A percentile compares a stretch with the other conserved stretches of the same genome.
These are phyloP conservation scores for Triadica sebifera DNA, from an alignment of 345 rosid species.

Conservation along the genomic window DNA sequence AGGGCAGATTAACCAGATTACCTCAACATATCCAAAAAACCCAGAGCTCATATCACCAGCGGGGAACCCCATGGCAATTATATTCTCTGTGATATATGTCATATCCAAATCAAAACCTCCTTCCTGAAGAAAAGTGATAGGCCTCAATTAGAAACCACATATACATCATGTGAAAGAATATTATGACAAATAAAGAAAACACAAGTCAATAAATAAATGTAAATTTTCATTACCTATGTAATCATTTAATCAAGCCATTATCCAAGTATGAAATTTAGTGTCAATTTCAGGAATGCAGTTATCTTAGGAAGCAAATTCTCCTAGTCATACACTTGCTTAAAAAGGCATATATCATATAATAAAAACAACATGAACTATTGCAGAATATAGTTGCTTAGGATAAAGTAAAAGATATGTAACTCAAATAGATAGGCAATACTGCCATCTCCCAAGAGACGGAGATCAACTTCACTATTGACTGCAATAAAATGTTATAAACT, in stretches of 20 bases:
- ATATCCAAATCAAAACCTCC: constrained; percentile 88
- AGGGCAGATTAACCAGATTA: constrained; percentile 26
- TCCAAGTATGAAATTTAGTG: not conserved
- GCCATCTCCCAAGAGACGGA: not conserved
- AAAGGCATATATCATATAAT: not conserved
- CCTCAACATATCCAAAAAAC: constrained; percentile 83
- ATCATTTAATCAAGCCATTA: not conserved
- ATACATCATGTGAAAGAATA: not conserved
- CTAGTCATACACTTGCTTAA: not conserved
- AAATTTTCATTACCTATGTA: not conserved
- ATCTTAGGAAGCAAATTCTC: not conserved
- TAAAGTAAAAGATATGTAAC: not conserved
- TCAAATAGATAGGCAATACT: not conserved
- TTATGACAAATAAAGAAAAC: not conserved
- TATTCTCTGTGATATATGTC: constrained; percentile 81
- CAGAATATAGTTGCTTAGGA: not conserved
- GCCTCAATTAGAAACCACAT: not conserved
- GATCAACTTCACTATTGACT: not conserved
- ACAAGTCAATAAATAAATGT: not conserved
- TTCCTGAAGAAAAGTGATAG: constrained; percentile 44
- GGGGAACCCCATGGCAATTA: constrained; percentile 95
- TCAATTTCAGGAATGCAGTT: not conserved
- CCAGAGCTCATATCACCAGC: constrained; percentile 96
- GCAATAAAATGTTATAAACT: not conserved
- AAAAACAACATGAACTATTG: not conserved